phyloP scores from a whole-genome alignment of 768 basidiomycete species.

The Phanerochaete sordida region DNA sequence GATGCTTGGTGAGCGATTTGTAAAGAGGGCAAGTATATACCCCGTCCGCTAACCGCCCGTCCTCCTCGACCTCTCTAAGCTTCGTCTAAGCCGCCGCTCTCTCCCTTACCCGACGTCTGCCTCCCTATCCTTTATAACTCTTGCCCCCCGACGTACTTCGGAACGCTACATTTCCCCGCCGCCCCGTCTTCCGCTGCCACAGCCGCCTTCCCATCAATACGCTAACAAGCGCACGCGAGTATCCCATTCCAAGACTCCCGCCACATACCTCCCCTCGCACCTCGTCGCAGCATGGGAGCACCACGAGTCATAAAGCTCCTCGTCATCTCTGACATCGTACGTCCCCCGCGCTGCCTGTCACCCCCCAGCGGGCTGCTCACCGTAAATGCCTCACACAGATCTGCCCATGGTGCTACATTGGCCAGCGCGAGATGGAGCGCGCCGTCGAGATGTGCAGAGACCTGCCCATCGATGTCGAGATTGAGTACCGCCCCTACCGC shows the following conservation, averaged over 20 bases:
- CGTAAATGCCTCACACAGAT: constrained; percentile 19
- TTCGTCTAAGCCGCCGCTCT: constrained; percentile 5
- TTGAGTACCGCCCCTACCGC: constrained; percentile 46
- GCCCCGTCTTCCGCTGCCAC: not conserved
- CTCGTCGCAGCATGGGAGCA: constrained; percentile 3
- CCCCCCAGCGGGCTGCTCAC: not conserved
- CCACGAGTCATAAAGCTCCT: constrained; percentile 22
- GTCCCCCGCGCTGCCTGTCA: constrained; percentile 12
- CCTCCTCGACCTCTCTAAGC: not conserved
- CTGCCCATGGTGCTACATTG: constrained; percentile 43
- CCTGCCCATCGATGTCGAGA: constrained; percentile 31
- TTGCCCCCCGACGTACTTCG: constrained; percentile 1
- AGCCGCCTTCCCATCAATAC: not conserved
- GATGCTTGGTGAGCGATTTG: constrained; percentile 13
- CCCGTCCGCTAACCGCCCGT: constrained; percentile 5
- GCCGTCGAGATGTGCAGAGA: constrained; percentile 33
- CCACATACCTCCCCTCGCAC: constrained; percentile 8
- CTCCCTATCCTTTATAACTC: not conserved
- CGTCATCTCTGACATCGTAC: constrained; percentile 33
- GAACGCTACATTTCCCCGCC: not conserved
- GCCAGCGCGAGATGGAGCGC: constrained; percentile 34
- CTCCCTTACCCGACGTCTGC: constrained; percentile 1
- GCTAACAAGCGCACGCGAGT: not conserved
- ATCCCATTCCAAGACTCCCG: not conserved
- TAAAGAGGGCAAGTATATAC: constrained; percentile 14